These are phyloP conservation scores for Discostella stelligeroides DNA, from an alignment of 108 stramenopile species.

Conservation along the genomic window DNA sequence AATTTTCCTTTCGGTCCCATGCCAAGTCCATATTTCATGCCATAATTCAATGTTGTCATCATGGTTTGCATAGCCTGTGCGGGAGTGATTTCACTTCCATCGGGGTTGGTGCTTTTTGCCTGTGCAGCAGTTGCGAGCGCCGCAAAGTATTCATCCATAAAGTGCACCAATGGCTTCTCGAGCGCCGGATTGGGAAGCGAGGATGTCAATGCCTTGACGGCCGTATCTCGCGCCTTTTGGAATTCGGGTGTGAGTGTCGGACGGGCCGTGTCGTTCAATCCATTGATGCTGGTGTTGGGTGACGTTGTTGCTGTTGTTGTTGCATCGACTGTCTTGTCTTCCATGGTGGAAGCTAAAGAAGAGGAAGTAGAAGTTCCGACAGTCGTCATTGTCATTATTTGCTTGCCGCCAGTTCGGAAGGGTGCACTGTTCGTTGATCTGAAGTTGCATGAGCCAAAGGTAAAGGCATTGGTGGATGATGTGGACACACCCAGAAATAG, in stretches of 20 bases:
- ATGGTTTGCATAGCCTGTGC: slow-evolving; percentile 55
- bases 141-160: slow-evolving; percentile 77
- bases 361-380: too few species aligned
- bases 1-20: slow-evolving; percentile 49
- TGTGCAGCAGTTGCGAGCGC: slow-evolving; percentile 48
- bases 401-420: background rate
- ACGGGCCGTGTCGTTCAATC: background rate
- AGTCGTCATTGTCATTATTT: too few species aligned
- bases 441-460: background rate
- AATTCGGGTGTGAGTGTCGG: slow-evolving; percentile 51
- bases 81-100: slow-evolving; percentile 33
- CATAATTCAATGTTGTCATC: slow-evolving; percentile 62
- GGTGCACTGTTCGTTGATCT: background rate
- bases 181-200: slow-evolving; percentile 22
- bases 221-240: slow-evolving; percentile 51
- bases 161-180: slow-evolving; percentile 59
- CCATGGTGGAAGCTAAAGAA: too few species aligned
- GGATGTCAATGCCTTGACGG: slow-evolving; percentile 37
- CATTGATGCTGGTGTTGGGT: background rate
- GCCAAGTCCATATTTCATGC: slow-evolving; percentile 72
- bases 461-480: background rate
- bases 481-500: background rate
- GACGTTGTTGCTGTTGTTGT: background rate
- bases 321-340: too few species aligned
- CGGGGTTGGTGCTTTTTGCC: slow-evolving; percentile 36